Evolutionary conservation across 495 filamentous ascomycete genomes (phyloP).

Genomic region (Penicillium alfredii): DNA sequence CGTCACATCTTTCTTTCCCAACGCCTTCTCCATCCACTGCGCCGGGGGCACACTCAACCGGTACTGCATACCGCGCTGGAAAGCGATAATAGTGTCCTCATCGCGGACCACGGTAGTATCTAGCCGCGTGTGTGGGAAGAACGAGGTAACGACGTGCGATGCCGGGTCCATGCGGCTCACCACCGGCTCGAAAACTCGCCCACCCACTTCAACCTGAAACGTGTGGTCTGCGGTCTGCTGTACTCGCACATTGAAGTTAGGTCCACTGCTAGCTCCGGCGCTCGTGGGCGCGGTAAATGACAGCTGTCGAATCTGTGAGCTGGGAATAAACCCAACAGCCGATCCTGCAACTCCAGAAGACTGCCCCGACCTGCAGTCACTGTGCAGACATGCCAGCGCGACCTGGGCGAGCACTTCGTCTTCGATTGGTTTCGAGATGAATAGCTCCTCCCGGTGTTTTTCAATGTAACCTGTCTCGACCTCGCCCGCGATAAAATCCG

Average conservation of each 20-base stretch:
- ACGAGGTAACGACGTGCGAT: conserved; percentile 43
- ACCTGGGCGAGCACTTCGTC: conserved; percentile 76
- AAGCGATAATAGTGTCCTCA: conserved; percentile 65
- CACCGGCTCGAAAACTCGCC: conserved; percentile 41
- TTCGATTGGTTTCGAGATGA: conserved; percentile 45
- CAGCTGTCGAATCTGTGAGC: conserved; percentile 50
- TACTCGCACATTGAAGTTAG: conserved; percentile 59
- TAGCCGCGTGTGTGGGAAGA: conserved; percentile 73
- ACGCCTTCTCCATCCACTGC: conserved; percentile 77
- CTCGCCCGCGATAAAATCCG: conserved; percentile 76
- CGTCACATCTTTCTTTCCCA: conserved; percentile 71
- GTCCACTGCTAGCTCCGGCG: conserved; percentile 17
- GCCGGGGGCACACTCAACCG: conserved; percentile 62
- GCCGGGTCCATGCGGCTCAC: conserved; percentile 34
- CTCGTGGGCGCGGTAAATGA: conserved; percentile 41
- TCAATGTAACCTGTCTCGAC: conserved; percentile 96
- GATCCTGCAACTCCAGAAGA: conserved; percentile 23
- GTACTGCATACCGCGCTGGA: conserved; percentile 77
- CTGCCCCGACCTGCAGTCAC: conserved; percentile 23
- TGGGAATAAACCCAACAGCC: conserved; percentile 47
- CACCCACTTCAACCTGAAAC: conserved; percentile 62
- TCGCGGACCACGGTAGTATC: conserved; percentile 71
- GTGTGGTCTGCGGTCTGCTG: conserved; percentile 54
- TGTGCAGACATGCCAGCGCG: conserved; percentile 62
- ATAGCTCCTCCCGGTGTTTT: conserved; percentile 73